Conservation (phyloP, 257 asterid species). For the Ballota nigra region DNA sequence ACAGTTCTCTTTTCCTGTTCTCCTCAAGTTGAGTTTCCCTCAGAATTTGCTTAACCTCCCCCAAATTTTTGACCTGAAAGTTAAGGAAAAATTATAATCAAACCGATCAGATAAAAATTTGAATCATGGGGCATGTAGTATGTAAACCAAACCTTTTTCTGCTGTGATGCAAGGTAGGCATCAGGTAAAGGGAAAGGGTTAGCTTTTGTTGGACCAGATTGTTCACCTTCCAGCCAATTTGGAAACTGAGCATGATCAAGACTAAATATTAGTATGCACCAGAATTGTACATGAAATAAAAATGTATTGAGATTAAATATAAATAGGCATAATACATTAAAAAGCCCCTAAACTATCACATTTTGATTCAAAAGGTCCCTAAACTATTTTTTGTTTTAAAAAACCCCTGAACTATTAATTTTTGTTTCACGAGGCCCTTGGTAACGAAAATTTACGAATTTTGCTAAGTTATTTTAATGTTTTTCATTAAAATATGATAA, state of each 20-base stretch:
- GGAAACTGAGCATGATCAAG: slow-evolving; percentile 59
- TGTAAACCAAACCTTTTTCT: slow-evolving; percentile 61
- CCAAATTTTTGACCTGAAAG: slow-evolving; percentile 64
- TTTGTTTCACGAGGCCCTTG: too few relatives aligned
- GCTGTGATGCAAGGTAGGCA: slow-evolving; percentile 74
- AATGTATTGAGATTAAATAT: background rate
- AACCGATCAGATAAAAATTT: slow-evolving; percentile 5
- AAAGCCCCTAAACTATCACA: too few relatives aligned
- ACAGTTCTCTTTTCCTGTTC: slow-evolving; percentile 76
- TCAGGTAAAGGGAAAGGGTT: slow-evolving; percentile 89
- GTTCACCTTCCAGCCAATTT: slow-evolving; percentile 70
- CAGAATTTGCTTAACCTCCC: slow-evolving; percentile 67
- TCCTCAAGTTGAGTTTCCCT: slow-evolving; percentile 88
- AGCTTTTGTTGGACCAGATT: slow-evolving; percentile 62
- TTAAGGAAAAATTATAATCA: slow-evolving; percentile 12
- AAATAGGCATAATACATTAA: too few relatives aligned
- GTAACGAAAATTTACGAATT: too few relatives aligned
- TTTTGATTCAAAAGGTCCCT: too few relatives aligned
- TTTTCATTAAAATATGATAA: too few relatives aligned
- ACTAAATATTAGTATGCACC: slow-evolving; percentile 8
- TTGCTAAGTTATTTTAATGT: too few relatives aligned
- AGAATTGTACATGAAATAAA: slow-evolving; percentile 9
- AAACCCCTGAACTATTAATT: too few relatives aligned
- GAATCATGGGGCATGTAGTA: background rate
- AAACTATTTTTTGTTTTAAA: too few relatives aligned